These are phyloP conservation scores for Gnomoniopsis smithogilvyi DNA, from an alignment of 2,329 filamentous ascomycete genomes.

Conservation along the genomic window DNA sequence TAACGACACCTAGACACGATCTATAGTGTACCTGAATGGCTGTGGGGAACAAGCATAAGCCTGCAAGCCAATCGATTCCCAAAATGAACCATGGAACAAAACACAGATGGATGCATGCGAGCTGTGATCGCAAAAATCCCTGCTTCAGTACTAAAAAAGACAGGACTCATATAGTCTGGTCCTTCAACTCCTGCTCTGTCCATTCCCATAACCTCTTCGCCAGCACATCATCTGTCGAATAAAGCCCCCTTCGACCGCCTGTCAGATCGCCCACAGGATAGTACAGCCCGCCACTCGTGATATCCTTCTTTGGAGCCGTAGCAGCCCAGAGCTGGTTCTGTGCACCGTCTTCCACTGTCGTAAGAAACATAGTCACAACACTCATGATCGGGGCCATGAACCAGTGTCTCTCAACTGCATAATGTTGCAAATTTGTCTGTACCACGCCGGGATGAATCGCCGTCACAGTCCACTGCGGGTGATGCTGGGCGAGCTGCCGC, in stretches of 20 bases:
- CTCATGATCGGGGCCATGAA: conserved; percentile 12
- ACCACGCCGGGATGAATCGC: conserved; percentile 28
- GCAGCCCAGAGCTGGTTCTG: conserved; percentile 14
- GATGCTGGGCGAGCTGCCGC: conserved; percentile 24
- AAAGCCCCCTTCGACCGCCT: conserved; percentile 20
- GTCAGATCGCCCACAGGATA: conserved; percentile 28
- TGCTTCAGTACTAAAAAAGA: too few species aligned
- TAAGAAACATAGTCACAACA: conserved; percentile 20
- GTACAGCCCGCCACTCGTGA: conserved; percentile 30
- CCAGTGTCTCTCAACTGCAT: background rate
- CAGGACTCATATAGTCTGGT: background rate
- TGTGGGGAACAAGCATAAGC: too few species aligned
- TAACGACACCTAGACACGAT: too few species aligned
- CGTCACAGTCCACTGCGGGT: conserved; percentile 23
- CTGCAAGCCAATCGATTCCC: too few species aligned
- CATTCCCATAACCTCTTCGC: conserved; percentile 33
- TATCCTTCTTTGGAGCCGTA: conserved; percentile 3
- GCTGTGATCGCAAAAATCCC: too few species aligned
- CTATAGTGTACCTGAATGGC: too few species aligned
- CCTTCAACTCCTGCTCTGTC: conserved; percentile 30
- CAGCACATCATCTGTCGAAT: conserved; percentile 25
- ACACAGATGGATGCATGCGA: too few species aligned
- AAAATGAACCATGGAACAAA: too few species aligned
- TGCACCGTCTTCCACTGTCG: conserved; percentile 18
- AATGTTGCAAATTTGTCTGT: conserved; percentile 23